Evolutionary conservation across 495 filamentous ascomycete species (phyloP).

Genomic region (Parathielavia appendiculata): DNA sequence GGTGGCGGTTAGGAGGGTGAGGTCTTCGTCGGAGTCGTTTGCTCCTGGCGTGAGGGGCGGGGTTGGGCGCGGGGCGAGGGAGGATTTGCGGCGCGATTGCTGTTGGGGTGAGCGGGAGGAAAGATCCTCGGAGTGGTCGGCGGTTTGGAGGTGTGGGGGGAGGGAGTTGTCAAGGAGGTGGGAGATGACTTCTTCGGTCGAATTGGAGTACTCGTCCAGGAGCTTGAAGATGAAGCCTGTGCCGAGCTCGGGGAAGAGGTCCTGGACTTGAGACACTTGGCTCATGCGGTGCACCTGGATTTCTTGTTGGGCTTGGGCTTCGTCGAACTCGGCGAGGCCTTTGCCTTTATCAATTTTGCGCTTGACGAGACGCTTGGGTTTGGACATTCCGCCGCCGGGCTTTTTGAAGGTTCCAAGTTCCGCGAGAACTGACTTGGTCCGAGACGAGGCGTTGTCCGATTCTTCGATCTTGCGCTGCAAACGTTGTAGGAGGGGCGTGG

Average conservation of each 20-base stretch:
- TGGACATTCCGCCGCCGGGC: slow-evolving; percentile 44
- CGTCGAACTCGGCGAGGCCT: slow-evolving; percentile 42
- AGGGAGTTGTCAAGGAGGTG: slow-evolving; percentile 81
- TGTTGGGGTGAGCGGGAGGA: slow-evolving; percentile 21
- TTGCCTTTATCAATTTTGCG: slow-evolving; percentile 65
- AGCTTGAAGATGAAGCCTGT: slow-evolving; percentile 74
- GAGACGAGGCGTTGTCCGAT: slow-evolving; percentile 28
- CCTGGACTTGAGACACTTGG: slow-evolving; percentile 79
- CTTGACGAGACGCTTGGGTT: slow-evolving; percentile 47
- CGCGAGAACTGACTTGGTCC: slow-evolving; percentile 55
- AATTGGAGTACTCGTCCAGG: slow-evolving; percentile 70
- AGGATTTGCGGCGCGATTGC: neutral
- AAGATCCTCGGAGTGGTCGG: slow-evolving; percentile 53
- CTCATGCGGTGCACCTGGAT: slow-evolving; percentile 77
- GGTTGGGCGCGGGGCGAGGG: slow-evolving; percentile 38
- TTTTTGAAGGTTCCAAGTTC: slow-evolving; percentile 53
- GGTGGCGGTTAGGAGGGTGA: slow-evolving; percentile 65
- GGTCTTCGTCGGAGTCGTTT: slow-evolving; percentile 54
- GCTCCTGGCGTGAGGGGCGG: slow-evolving; percentile 50
- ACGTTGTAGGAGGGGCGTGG: slow-evolving; percentile 52
- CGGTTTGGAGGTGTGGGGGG: slow-evolving; percentile 53
- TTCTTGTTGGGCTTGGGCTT: slow-evolving; percentile 44
- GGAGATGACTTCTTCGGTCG: slow-evolving; percentile 73
- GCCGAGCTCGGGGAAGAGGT: slow-evolving; percentile 87
- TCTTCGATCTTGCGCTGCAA: slow-evolving; percentile 44